phyloP scores from a whole-genome alignment of 768 basidiomycete genomes.

The Trametes coccinea region DNA sequence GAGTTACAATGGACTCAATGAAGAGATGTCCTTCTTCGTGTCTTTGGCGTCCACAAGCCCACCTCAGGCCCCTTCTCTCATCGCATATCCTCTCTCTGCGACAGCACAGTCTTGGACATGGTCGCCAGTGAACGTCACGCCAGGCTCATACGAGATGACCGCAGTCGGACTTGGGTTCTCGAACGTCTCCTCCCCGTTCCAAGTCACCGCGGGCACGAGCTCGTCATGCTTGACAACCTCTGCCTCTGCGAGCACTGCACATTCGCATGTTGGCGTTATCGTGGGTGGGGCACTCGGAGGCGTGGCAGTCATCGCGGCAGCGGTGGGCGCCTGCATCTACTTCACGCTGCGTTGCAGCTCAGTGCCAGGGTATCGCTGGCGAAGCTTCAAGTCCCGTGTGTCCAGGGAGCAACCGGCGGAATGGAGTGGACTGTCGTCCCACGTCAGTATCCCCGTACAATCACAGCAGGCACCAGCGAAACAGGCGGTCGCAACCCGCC shows the following conservation, averaged over 20 bases:
- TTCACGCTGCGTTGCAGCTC: conserved; percentile 21
- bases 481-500: background rate
- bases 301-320: too few relatives aligned
- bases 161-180: conserved; percentile 23
- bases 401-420: background rate
- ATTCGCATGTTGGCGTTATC: conserved; percentile 42
- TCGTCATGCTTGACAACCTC: conserved; percentile 34
- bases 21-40: background rate
- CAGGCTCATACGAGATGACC: conserved; percentile 48
- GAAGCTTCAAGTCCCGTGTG: background rate
- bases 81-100: conserved; percentile 36
- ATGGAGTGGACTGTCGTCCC: conserved; percentile 25
- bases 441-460: conserved; percentile 11
- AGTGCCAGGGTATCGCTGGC: conserved; percentile 16
- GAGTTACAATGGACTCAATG: background rate
- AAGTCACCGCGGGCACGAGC: conserved; percentile 37
- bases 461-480: background rate
- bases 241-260: conserved; percentile 2
- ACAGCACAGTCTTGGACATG: conserved; percentile 37
- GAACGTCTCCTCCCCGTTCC: conserved; percentile 35
- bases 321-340: conserved; percentile 35
- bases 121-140: conserved; percentile 45
- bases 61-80: conserved; percentile 2
- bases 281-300: conserved; percentile 56
- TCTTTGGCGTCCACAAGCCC: conserved; percentile 10